Conservation (phyloP, 2,329 filamentous ascomycete genomes). For the Sporothrix globosa region DNA sequence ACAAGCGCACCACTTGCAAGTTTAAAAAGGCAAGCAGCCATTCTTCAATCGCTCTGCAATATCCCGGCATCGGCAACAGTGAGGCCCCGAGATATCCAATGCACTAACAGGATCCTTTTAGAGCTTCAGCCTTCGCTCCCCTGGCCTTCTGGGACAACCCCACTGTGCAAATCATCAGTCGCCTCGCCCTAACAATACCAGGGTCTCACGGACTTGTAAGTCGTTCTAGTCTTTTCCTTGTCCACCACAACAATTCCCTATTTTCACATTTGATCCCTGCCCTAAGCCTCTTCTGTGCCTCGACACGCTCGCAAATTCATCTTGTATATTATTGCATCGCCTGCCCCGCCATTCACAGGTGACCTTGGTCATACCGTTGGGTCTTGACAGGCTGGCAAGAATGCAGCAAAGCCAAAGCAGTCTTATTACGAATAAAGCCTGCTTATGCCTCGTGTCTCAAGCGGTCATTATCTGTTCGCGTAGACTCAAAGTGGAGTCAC, state of each 20-base stretch:
- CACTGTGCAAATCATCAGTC: constrained; percentile 10
- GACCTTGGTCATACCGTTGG: not conserved
- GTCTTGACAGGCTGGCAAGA: not conserved
- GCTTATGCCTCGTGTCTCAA: not conserved
- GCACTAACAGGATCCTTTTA: not conserved
- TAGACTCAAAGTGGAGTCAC: not conserved
- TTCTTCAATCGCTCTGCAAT: not conserved
- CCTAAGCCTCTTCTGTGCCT: not conserved
- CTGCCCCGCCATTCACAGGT: constrained; percentile 8
- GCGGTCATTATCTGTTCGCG: constrained; percentile 6
- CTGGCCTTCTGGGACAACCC: constrained; percentile 13
- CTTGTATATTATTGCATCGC: not conserved
- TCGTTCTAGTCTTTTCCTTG: constrained; percentile 1
- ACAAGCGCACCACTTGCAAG: not conserved
- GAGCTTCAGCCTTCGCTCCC: constrained; percentile 6
- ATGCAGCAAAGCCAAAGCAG: not conserved
- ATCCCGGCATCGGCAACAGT: constrained; percentile 16
- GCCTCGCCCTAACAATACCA: constrained; percentile 14
- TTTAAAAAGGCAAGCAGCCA: not conserved
- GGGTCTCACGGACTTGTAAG: constrained; percentile 12
- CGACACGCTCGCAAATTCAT: not conserved
- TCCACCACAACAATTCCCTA: not conserved
- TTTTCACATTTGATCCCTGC: not conserved
- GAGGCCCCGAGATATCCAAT: constrained; percentile 4
- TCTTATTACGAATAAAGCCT: not conserved